phyloP scores from a whole-genome alignment of 177 flowering plant genomes.

The Tripterygium wilfordii region DNA sequence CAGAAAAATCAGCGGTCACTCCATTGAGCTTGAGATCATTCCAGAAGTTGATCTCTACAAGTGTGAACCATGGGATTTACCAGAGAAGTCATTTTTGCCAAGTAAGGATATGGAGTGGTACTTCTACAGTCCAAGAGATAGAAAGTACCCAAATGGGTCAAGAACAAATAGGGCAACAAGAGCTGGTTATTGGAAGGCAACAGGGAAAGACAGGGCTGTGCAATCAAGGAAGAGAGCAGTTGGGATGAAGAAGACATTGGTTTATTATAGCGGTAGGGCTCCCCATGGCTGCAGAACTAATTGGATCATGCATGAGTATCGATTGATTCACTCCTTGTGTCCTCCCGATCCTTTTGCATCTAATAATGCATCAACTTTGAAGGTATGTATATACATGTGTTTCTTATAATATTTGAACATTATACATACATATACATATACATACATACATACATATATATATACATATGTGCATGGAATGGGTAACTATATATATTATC shows the following conservation, averaged over 20 bases:
- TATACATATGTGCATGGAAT: too few species aligned
- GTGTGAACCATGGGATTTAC: conserved; percentile 89
- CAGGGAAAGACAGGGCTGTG: conserved; percentile 65
- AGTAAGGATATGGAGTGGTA: conserved; percentile 84
- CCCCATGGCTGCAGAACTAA: conserved; percentile 72
- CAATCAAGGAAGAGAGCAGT: conserved; percentile 40
- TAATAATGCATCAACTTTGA: conserved; percentile 33
- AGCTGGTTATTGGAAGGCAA: conserved; percentile 88
- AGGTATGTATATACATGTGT: too few species aligned
- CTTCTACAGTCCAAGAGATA: conserved; percentile 65
- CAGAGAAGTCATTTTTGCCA: conserved; percentile 69
- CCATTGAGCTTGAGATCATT: conserved; percentile 67
- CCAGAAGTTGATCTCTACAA: conserved; percentile 84
- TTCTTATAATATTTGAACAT: too few species aligned
- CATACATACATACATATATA: too few species aligned
- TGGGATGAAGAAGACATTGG: conserved; percentile 90
- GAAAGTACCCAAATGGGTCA: conserved; percentile 80
- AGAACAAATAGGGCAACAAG: conserved; percentile 74
- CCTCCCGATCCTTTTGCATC: conserved; percentile 15
- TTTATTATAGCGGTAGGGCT: conserved; percentile 76
- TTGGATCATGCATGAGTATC: conserved; percentile 92
- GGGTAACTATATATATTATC: neutral
- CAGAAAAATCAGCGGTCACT: conserved; percentile 51
- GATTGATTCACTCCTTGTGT: conserved; percentile 38
- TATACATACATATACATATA: too few species aligned